Evolutionary conservation across 2,329 filamentous ascomycete genomes (phyloP).

Genomic region (Rutstroemia sp.): DNA sequence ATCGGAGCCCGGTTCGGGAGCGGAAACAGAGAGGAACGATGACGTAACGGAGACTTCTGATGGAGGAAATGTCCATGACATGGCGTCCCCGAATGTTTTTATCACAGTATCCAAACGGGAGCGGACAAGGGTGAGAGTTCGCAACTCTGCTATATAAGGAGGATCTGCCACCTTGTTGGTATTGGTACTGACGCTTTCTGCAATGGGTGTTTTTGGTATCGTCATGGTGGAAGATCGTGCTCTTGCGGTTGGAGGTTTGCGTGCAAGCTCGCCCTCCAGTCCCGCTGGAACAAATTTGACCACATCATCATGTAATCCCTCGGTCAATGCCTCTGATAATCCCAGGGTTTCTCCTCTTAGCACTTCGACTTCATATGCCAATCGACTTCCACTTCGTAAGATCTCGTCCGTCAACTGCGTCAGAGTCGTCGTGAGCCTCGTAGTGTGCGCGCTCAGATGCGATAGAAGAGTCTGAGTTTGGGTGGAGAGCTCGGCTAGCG

Average conservation of each 20-base stretch:
- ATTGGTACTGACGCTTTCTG: constrained; percentile 19
- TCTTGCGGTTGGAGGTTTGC: constrained; percentile 19
- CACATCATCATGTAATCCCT: constrained; percentile 65
- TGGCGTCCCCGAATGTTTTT: constrained; percentile 85
- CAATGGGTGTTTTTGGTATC: constrained; percentile 22
- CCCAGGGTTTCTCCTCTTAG: constrained; percentile 79
- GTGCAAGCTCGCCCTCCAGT: constrained; percentile 22
- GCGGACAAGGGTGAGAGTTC: constrained; percentile 75
- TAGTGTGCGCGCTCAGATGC: constrained; percentile 81
- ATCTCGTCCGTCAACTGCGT: constrained; percentile 95
- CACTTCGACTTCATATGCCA: constrained; percentile 93
- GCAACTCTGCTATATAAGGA: constrained; percentile 67
- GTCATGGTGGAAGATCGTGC: constrained; percentile 20
- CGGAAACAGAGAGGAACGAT: constrained; percentile 84
- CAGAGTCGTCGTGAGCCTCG: constrained; percentile 70
- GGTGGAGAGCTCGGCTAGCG: constrained; percentile 68
- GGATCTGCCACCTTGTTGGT: constrained; percentile 40
- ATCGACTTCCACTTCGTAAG: constrained; percentile 73
- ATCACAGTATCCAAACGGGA: constrained; percentile 82
- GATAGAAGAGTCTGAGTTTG: constrained; percentile 81
- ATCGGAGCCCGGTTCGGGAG: constrained; percentile 63
- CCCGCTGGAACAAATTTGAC: constrained; percentile 58
- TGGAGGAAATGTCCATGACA: constrained; percentile 89
- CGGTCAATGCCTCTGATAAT: constrained; percentile 70
- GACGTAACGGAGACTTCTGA: constrained; percentile 78